These are phyloP conservation scores for Gossypium gossypioides DNA, from an alignment of 441 rosid genomes.

Conservation along the genomic window DNA sequence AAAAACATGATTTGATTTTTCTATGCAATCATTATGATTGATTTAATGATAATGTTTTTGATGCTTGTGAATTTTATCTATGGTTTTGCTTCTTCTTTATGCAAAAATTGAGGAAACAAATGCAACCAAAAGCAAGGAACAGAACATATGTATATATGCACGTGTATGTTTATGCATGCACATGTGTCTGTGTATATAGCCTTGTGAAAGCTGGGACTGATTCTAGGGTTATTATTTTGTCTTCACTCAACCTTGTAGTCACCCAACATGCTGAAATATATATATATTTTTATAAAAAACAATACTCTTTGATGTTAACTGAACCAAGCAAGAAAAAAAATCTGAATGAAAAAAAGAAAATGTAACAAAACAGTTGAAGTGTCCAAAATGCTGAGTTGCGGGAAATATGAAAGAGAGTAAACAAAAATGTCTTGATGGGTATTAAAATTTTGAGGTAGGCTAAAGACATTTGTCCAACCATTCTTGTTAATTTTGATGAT, in stretches of 20 bases:
- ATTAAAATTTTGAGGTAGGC: neutral
- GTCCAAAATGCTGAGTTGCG: neutral
- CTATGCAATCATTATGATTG: neutral
- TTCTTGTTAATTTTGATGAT: neutral
- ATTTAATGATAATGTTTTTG: neutral
- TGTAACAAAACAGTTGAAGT: neutral
- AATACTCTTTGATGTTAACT: neutral
- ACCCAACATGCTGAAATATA: neutral
- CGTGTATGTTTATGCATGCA: neutral
- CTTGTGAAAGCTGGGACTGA: conserved; percentile 1
- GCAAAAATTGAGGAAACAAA: neutral
- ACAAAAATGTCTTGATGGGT: neutral
- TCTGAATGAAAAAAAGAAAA: neutral
- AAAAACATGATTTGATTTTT: neutral
- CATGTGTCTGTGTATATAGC: neutral
- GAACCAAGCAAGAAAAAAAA: conserved; percentile 7
- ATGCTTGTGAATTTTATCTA: neutral
- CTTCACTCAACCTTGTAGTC: neutral
- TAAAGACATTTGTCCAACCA: neutral
- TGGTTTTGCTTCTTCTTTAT: neutral
- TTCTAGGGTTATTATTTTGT: neutral
- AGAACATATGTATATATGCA: neutral
- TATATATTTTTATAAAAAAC: neutral
- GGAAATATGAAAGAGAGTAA: neutral
- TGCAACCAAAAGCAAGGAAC: neutral